Evolutionary conservation across 1,139 yeast species (phyloP).

Genomic region (Candida smagusa): DNA sequence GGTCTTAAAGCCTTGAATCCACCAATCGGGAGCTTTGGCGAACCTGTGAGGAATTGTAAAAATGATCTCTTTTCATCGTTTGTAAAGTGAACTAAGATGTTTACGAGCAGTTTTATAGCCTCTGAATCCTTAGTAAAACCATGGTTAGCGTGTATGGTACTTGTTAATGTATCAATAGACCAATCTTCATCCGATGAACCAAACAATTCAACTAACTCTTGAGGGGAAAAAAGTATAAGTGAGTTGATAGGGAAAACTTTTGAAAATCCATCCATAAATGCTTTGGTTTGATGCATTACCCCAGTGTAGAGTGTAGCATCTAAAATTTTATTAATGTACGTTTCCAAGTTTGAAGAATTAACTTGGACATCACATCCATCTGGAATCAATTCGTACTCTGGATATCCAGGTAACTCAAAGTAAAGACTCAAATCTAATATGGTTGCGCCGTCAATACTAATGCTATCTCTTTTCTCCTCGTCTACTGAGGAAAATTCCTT

Average conservation of each 20-base stretch:
- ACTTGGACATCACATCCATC: conserved; percentile 54
- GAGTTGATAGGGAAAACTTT: conserved; percentile 80
- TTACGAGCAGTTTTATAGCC: conserved; percentile 57
- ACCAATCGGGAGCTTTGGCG: conserved; percentile 91
- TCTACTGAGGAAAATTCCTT: conserved; percentile 20
- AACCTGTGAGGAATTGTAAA: conserved; percentile 86
- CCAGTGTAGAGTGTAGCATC: conserved; percentile 67
- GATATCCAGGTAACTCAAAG: conserved; percentile 78
- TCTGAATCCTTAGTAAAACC: conserved; percentile 77
- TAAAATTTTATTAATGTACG: conserved; percentile 55
- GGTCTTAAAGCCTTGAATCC: conserved; percentile 87
- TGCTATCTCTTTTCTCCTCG: conserved; percentile 18
- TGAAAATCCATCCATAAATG: conserved; percentile 80
- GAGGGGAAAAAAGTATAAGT: conserved; percentile 66
- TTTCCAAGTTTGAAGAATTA: conserved; percentile 50
- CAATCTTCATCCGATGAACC: conserved; percentile 81
- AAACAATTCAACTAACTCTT: conserved; percentile 66
- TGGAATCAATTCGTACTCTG: conserved; percentile 53
- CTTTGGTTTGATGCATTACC: conserved; percentile 57
- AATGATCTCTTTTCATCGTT: conserved; percentile 63
- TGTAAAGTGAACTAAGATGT: conserved; percentile 54
- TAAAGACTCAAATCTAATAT: conserved; percentile 56
- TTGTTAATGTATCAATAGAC: conserved; percentile 60
- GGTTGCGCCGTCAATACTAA: conserved; percentile 39
- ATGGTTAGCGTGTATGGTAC: conserved; percentile 79